These are phyloP conservation scores for Zopfochytrium polystomum DNA, from an alignment of 371 early-diverging fungal species.

Conservation along the genomic window DNA sequence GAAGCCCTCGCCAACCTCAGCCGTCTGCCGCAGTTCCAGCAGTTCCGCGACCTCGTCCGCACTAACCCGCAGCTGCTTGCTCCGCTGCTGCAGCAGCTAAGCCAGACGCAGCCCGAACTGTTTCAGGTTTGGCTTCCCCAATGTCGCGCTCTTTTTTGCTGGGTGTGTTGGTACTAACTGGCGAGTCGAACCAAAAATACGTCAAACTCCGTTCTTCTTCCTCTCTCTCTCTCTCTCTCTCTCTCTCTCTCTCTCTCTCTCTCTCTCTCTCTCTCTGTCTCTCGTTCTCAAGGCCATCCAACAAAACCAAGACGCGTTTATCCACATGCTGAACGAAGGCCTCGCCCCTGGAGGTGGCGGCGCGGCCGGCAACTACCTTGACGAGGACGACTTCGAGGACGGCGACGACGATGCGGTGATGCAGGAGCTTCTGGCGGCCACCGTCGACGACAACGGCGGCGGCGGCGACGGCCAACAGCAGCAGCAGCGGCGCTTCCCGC, in stretches of 20 bases:
- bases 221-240: background rate
- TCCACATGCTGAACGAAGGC: slow-evolving; percentile 72
- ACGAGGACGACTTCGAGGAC: slow-evolving; percentile 38
- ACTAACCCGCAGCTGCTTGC: slow-evolving; percentile 83
- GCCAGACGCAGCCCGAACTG: slow-evolving; percentile 80
- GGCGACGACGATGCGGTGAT: slow-evolving; percentile 44
- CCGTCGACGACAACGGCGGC: slow-evolving; percentile 57
- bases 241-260: background rate
- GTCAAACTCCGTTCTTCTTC: too few species aligned
- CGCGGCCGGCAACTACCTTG: slow-evolving; percentile 30
- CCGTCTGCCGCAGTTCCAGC: slow-evolving; percentile 92
- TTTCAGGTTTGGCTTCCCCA: too few species aligned
- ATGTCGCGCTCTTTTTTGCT: too few species aligned
- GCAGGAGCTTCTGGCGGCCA: too few species aligned
- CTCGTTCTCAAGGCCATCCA: slow-evolving; percentile 54
- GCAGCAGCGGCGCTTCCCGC: too few species aligned
- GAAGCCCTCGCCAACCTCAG: slow-evolving; percentile 25
- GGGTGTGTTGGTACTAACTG: too few species aligned
- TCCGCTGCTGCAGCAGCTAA: slow-evolving; percentile 82
- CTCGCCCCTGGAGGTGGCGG: slow-evolving; percentile 45
- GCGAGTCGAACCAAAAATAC: too few species aligned
- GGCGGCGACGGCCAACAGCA: slow-evolving; percentile 48
- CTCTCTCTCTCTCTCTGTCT: background rate
- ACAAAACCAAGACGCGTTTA: slow-evolving; percentile 77
- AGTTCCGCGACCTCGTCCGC: slow-evolving; percentile 82